Evolutionary conservation across 192 early-diverging fungal genomes (phyloP), one percentile per base, ranked within the genome.

Genomic region (Backusella tuberculispora): DNA sequence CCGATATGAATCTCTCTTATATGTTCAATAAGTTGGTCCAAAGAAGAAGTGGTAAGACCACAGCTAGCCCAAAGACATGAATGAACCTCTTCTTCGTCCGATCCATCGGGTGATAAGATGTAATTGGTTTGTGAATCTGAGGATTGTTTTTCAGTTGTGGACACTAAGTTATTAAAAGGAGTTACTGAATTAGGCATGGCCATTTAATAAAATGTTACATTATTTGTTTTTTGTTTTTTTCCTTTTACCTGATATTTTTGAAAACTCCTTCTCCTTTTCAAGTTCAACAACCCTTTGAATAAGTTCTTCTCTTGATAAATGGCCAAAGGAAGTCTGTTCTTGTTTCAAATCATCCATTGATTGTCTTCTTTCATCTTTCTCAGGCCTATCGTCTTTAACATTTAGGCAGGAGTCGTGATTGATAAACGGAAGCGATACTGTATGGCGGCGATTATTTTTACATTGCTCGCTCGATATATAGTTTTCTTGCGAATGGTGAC

Each of bases 1-100:
- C 86, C 86, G 69, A 87, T 81, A 53, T 87, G 86, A 19, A 73
- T 50, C 42, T 87, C 86, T 71, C 78, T 80, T 5, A 87, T 83
- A 40, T 87, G 86, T 26, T 72, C 66, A 50, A 85, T 85, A 24
- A 87, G 71, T 13, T 72, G 71, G 12, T 72, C 53, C 19, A 72
- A 29, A 1, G 48, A 26, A 14, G 53, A 14, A 40, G 24, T 42
- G 21, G 48, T 19, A 1, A 53, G 19, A 9, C 15, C 40, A 56
- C 71, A 72, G 24, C 37, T 53, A 24, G 71, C 5, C 71, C 71
- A 72, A 13, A 38, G 71, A 60, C 71, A 72, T 24, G 53, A 4
- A 60, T 72, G 24, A 14, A 21, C 19, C 1, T 72, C 53, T 8
- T 72, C 71, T 72, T 63, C 38, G 46, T 69, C 68, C 6, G 45